Base-by-base conservation (phyloP, 495 filamentous ascomycete genomes). In the Stereocaulon alpinum region DNA sequence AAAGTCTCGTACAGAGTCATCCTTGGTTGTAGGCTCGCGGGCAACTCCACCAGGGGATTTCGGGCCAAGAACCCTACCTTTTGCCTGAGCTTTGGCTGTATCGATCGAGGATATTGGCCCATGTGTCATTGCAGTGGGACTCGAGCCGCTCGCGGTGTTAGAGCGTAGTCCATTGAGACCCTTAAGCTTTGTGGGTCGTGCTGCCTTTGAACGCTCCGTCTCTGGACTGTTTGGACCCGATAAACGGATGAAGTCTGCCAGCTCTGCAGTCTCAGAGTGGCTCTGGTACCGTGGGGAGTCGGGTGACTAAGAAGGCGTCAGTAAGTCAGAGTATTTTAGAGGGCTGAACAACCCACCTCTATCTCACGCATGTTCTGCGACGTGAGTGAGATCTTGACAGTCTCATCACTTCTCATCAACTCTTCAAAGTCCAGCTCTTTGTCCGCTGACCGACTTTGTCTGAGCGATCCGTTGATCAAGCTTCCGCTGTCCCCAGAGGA, bases 371-470 rank as follows among this genome's bases (percentile, higher is more conserved):
- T 87, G 60, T 77, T 89, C 67, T 88, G 85, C 2, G 93, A 92
- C 2, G 93, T 98, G 34, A 96, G 77, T 2, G 93, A 96, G 68
- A 86, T 96, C 70, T 92, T 91, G 48, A 98, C 85, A 2, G 93
- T 96, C 68, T 95, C 85, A 58, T 90, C 83, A 70, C 90, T 91
- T 41, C 87, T 84, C 59, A 98, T 93, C 40, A 96, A 77, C 63
- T 91, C 81, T 65, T 98, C 93, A 70, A 98, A 91, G 50, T 76
- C 74, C 20, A 74, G 73, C 54, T 72, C 76, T 56, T 77, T 79
- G 40, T 79, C 78, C 43, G 75, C 76, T 27, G 66, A 58, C 30
- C 58, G 71, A 63, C 50, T 69, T 72, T 47, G 66, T 64, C 58
- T 69, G 56, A 58, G 70, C 69, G 58, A 69, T 68, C 48, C 32